phyloP scores from a whole-genome alignment of 2,329 filamentous ascomycete genomes.

The Penicillium janthinellum region DNA sequence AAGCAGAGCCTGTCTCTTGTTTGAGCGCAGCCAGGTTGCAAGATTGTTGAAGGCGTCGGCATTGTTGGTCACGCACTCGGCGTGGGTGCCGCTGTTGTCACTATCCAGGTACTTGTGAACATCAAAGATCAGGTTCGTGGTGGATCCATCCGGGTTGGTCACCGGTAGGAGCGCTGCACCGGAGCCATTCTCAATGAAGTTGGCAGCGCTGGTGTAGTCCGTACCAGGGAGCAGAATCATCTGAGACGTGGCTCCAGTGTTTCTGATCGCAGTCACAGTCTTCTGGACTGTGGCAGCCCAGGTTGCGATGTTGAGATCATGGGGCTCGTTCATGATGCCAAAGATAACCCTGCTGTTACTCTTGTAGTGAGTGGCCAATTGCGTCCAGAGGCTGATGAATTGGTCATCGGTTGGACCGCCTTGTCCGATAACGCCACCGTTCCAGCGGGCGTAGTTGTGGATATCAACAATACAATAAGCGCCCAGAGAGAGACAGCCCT shows the following conservation, averaged over 20 bases:
- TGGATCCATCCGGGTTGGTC: background rate
- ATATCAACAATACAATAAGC: constrained; percentile 3
- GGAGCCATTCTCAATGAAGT: constrained; percentile 2
- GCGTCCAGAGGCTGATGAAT: constrained; percentile 1
- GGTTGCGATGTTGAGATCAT: background rate
- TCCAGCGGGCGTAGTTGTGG: constrained; percentile 4
- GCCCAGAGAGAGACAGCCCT: constrained; percentile 1
- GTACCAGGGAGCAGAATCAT: constrained; percentile 1
- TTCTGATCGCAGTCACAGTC: constrained; percentile 1
- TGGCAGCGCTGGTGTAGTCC: background rate
- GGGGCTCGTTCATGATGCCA: constrained; percentile 2
- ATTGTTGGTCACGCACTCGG: constrained; percentile 1
- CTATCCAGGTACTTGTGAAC: constrained; percentile 4
- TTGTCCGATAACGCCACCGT: constrained; percentile 1
- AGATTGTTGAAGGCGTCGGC: constrained; percentile 1
- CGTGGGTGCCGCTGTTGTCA: constrained; percentile 1
- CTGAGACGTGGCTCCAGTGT: background rate
- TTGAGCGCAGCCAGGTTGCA: background rate
- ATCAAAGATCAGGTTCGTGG: constrained; percentile 2
- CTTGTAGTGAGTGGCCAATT: constrained; percentile 2
- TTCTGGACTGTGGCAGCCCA: constrained; percentile 1
- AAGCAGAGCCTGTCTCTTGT: constrained; percentile 1
- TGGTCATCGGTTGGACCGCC: constrained; percentile 2
- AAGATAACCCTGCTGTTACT: constrained; percentile 1
- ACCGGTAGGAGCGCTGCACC: background rate